These are phyloP conservation scores for Posidonia australis DNA, from an alignment of 106 monocot genomes.

Conservation along the genomic window DNA sequence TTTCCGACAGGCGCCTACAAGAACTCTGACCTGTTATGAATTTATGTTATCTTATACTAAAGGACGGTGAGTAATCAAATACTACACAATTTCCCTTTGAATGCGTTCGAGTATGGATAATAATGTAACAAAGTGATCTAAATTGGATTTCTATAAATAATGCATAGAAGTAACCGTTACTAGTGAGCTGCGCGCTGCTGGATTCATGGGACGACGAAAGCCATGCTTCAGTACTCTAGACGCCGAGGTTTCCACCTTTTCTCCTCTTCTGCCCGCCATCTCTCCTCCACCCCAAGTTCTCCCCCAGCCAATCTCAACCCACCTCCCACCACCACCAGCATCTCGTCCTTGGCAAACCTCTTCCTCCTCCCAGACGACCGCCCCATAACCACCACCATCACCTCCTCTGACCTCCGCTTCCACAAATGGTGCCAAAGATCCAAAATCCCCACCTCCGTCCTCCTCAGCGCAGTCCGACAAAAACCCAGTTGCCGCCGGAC, in stretches of 20 bases:
- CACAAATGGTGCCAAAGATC: background rate
- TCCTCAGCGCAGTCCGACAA: background rate
- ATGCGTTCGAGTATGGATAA: too few species aligned
- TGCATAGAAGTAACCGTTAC: too few species aligned
- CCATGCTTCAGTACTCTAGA: background rate
- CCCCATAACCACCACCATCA: background rate
- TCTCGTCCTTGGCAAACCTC: background rate
- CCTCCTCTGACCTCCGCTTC: background rate
- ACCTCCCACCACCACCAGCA: too few species aligned
- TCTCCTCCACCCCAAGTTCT: background rate
- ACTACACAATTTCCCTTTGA: too few species aligned
- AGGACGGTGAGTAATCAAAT: too few species aligned
- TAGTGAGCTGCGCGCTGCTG: too few species aligned
- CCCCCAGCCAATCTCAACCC: background rate
- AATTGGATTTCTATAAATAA: too few species aligned
- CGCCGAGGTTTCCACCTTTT: background rate
- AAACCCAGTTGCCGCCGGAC: slow-evolving; percentile 13
- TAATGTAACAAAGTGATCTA: too few species aligned
- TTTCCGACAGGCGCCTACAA: too few species aligned
- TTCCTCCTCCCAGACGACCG: background rate
- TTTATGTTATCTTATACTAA: background rate
- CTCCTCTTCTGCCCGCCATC: background rate
- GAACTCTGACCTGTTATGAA: background rate
- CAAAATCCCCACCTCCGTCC: background rate
- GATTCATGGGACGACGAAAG: too few species aligned